phyloP scores from a whole-genome alignment of 2,329 filamentous ascomycete species.

The Macroventuria anomochaeta region DNA sequence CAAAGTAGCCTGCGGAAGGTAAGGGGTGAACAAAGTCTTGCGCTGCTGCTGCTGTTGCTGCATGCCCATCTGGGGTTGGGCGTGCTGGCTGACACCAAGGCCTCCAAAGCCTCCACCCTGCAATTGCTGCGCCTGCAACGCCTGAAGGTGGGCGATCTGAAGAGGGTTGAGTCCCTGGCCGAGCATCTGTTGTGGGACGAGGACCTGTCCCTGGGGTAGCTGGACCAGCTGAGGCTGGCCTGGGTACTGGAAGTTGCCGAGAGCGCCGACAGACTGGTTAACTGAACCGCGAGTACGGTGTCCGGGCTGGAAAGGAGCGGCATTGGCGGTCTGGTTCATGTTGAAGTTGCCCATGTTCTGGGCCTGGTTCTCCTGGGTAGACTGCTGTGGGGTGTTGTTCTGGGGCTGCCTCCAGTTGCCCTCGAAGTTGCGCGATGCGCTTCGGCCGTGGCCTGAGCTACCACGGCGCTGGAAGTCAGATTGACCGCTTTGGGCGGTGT shows the following conservation, averaged over 20 bases:
- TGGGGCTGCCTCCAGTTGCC: slow-evolving; percentile 94
- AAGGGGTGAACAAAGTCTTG: slow-evolving; percentile 98
- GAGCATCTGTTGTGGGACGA: slow-evolving; percentile 84
- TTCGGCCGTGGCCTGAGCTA: slow-evolving; percentile 79
- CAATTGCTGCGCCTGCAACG: slow-evolving; percentile 87
- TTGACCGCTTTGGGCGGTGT: slow-evolving; percentile 50
- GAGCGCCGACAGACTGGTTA: slow-evolving; percentile 79
- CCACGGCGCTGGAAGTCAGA: slow-evolving; percentile 77
- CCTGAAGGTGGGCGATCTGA: slow-evolving; percentile 88
- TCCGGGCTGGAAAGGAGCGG: slow-evolving; percentile 84
- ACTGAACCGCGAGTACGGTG: slow-evolving; percentile 87
- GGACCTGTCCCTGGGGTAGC: slow-evolving; percentile 80
- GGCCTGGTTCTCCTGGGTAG: slow-evolving; percentile 55
- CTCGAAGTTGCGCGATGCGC: slow-evolving; percentile 91
- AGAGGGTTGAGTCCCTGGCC: slow-evolving; percentile 87
- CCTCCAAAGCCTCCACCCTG: slow-evolving; percentile 74
- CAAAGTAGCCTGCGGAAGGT: slow-evolving; percentile 91
- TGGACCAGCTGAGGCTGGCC: slow-evolving; percentile 87
- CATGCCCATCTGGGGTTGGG: slow-evolving; percentile 65
- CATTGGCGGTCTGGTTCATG: slow-evolving; percentile 73
- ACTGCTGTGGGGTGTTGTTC: slow-evolving; percentile 57
- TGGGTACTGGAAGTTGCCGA: slow-evolving; percentile 89
- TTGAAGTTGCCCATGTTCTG: slow-evolving; percentile 67
- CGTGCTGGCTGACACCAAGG: slow-evolving; percentile 73
- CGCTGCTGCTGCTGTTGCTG: slow-evolving; percentile 91